Base-by-base conservation (phyloP, 352 stramenopile genomes). In the Phytophthora tentaculata region DNA sequence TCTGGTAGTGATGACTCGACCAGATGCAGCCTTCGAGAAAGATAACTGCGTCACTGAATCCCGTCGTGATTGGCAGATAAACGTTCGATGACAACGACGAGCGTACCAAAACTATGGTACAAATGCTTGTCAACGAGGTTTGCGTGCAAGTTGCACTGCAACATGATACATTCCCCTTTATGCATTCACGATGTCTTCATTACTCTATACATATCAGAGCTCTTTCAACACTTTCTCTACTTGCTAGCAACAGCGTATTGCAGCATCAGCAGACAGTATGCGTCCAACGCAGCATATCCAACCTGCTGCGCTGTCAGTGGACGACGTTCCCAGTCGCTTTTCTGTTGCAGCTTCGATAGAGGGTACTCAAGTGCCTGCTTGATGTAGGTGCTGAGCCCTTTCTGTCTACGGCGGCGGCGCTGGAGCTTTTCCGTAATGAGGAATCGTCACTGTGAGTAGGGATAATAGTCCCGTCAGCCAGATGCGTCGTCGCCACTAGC, bases 221-320 rank as follows among this genome's bases (percentile, higher is more conserved):
- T 61, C 39, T 39, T n/a, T n/a, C n/a, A n/a, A 49, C 19, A 13
- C 19, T 29, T 16, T 54, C 3, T 71, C 37, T 72, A 72, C 60
- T 57, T 67, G 51, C 35, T 55, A 13, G 56, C 24, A 2, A 69
- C 45, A 44, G 60, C 61, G 32, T 81, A 57, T 56, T 88, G 74
- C 28, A 92, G 85, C 86, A 98, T 84, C 32, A 92, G 61, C 37
- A 95, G 67, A 49, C 82, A 89, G 73, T 83, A 92, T 5, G 87
- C 87, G 58, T 95, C 87, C 37, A 88, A 57, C 3, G 87, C 83
- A 7, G 87, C 84, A 73, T 95, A 95, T n/a, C 76, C 49, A 19
- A 92, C 64, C 62, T 93, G 87, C 39, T 83, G 59, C n/a, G 62
- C 20, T 8, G 79, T 74, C 52, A 95, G 64, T 12, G 87, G 87